Percentiles rank a stretch among this genome's conserved stretches.
phyloP scores from a whole-genome alignment of 768 basidiomycete genomes.

The Leccinum disarticulatum region DNA sequence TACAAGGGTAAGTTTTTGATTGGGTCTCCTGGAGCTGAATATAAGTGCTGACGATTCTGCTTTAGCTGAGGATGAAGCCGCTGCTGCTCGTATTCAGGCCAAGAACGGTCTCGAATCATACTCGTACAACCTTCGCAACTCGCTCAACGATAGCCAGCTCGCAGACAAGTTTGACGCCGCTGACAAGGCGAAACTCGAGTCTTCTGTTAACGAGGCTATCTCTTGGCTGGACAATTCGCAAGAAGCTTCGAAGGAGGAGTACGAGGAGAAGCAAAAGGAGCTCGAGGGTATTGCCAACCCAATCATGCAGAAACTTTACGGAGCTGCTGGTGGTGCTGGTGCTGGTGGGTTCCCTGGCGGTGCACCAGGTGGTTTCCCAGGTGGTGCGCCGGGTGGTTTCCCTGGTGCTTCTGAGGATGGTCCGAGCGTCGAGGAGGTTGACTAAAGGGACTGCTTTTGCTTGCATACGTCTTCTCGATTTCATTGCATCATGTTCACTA shows the following conservation, averaged over 20 bases:
- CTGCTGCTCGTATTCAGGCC: constrained; percentile 74
- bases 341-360: constrained; percentile 58
- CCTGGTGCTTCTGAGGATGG: constrained; percentile 75
- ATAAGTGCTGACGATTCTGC: constrained; percentile 11
- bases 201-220: constrained; percentile 80
- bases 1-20: constrained; percentile 62
- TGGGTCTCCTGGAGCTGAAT: background rate
- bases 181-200: constrained; percentile 83
- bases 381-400: constrained; percentile 70
- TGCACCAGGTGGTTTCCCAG: constrained; percentile 51
- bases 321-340: constrained; percentile 47
- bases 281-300: constrained; percentile 81
- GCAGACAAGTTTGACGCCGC: constrained; percentile 82
- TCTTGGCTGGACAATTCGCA: constrained; percentile 83
- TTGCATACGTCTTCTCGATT: constrained; percentile 24
- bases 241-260: constrained; percentile 92
- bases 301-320: constrained; percentile 73
- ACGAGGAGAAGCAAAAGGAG: constrained; percentile 91
- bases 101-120: constrained; percentile 97
- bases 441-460: constrained; percentile 43
- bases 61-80: constrained; percentile 81
- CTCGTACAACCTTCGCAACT: constrained; percentile 92
- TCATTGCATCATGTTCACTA: constrained; percentile 32
- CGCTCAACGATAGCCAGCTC: constrained; percentile 81
- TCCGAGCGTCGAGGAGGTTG: constrained; percentile 90